Conservation (phyloP, 257 asterid genomes). For the Vinca minor region DNA sequence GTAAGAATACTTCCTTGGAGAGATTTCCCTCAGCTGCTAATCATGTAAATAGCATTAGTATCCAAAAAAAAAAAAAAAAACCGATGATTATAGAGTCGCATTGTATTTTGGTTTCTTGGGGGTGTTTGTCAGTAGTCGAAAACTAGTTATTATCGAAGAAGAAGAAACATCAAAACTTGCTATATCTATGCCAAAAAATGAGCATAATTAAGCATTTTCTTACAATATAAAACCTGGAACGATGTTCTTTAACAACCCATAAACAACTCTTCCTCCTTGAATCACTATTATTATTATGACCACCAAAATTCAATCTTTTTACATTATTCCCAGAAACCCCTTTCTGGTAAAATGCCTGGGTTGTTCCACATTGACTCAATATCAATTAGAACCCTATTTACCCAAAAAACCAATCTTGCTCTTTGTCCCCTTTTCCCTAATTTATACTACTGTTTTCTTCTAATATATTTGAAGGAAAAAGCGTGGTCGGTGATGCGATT, state of each 20-base stretch:
- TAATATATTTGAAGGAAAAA: no score
- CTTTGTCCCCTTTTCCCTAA: no score
- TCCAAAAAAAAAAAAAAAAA: neutral
- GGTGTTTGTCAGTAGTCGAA: neutral
- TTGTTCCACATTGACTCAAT: constrained; percentile 31
- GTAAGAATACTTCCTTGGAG: neutral
- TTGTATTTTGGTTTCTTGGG: neutral
- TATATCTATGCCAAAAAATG: constrained; percentile 30
- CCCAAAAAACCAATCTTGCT: neutral
- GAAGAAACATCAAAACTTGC: constrained; percentile 12
- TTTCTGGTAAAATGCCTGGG: constrained; percentile 9
- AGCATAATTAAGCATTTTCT: constrained; percentile 31
- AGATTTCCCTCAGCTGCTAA: neutral
- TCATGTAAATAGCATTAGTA: neutral
- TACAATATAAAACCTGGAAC: constrained; percentile 30
- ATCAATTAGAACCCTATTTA: neutral
- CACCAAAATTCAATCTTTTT: no score
- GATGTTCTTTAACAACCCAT: constrained; percentile 22
- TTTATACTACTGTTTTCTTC: no score
- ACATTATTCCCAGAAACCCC: constrained; percentile 12
- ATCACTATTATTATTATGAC: neutral
- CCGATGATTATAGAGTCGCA: neutral
- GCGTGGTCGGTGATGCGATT: neutral
- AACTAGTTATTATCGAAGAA: no score
- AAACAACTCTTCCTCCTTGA: constrained; percentile 10